Percentiles rank a stretch among this genome's conserved stretches.
These are phyloP conservation scores for Mikania micrantha DNA, from an alignment of 129 eudicot species.

Conservation along the genomic window DNA sequence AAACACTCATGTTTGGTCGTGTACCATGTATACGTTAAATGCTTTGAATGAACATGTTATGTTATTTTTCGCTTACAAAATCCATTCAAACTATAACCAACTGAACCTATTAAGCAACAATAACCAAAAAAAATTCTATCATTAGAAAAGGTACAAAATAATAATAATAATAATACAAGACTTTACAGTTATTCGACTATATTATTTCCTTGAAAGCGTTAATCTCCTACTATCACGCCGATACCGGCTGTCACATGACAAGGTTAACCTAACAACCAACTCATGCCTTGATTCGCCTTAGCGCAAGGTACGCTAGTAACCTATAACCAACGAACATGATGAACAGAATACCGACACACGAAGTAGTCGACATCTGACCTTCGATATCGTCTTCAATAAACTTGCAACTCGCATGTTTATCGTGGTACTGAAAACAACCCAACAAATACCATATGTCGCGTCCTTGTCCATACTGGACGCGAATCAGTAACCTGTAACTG, in stretches of 20 bases:
- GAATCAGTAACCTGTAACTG: conserved; percentile 56
- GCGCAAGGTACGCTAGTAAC: conserved; percentile 66
- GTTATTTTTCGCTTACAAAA: no score
- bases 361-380: conserved; percentile 53
- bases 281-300: conserved; percentile 53
- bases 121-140: neutral
- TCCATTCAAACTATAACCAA: no score
- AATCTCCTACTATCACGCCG: conserved; percentile 15
- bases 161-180: neutral
- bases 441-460: conserved; percentile 36
- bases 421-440: conserved; percentile 40
- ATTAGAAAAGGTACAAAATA: conserved; percentile 8
- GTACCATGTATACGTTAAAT: no score
- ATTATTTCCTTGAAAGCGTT: conserved; percentile 28
- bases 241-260: conserved; percentile 7
- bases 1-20: no score
- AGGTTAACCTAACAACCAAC: neutral
- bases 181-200: conserved; percentile 33
- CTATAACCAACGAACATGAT: conserved; percentile 76
- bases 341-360: conserved; percentile 37
- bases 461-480: conserved; percentile 87
- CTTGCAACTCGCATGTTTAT: conserved; percentile 39
- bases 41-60: no score
- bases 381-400: conserved; percentile 65
- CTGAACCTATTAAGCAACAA: no score